Evolutionary conservation across 306 rosid species (phyloP), one percentile per base, ranked within the genome.

Genomic region (Purshia tridentata): DNA sequence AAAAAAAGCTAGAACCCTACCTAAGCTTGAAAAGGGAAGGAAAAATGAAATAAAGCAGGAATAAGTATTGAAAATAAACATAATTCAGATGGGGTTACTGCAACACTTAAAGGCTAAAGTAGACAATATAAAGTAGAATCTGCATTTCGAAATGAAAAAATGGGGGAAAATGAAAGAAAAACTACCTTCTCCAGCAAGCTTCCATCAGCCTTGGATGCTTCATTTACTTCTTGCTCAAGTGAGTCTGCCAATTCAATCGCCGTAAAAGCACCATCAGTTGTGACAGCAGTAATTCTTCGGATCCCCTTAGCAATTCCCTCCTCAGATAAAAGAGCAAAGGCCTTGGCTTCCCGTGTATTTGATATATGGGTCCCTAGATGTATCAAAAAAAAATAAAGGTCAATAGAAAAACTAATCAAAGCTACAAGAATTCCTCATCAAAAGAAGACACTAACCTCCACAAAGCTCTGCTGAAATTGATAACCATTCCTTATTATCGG

Each of bases 281-380:
- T 94, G 66, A 94, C 99, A 72, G 99, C 99, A 56, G 96, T 94
- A 81, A 94, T 87, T 78, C 99, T 89, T 65, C 99, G 92, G 7
- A 90, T 74, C 47, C 99, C 99, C 75, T 94, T 94, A 1, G 99
- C 99, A 84, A 91, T 90, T 70, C 99, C 97, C 84, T 94, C 99
- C 86, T 91, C 97, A 29, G 99, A 90, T 82, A 94, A 64, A 80
- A 94, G 93, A 13, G 95, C 99, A 87, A 94, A 94, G 51, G 90
- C 93, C 81, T 88, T 87, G 3, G 99, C 99, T 78, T 94, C 97
- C 54, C 95, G 82, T 45, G 99, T 94, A 80, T 94, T 94, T 59
- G 88, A 83, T 84, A 94, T 77, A 81, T 94, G 99, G 45, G 98
- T 94, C 73, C 99, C 99, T 94, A 74, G 41, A 78, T 56, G 65